Conservation (phyloP, 495 filamentous ascomycete species). For the Terfezia boudieri region DNA sequence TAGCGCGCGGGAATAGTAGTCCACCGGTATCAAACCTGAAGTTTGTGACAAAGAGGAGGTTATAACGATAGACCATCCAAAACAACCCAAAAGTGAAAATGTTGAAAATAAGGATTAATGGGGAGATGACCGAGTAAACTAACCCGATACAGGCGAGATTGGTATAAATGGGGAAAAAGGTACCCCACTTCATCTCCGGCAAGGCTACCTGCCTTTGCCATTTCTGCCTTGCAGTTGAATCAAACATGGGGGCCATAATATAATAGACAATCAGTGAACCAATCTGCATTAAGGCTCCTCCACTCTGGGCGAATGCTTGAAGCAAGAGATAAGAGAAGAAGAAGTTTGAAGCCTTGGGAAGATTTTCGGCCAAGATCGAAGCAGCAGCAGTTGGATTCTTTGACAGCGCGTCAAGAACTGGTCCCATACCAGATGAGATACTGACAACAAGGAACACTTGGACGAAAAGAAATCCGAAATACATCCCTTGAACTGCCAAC, state of each 20-base stretch:
- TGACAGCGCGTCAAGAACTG: constrained; percentile 40
- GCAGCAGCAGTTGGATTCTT: constrained; percentile 37
- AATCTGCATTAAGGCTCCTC: constrained; percentile 75
- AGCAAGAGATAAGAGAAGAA: constrained; percentile 98
- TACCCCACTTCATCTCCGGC: constrained; percentile 67
- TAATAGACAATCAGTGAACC: constrained; percentile 58
- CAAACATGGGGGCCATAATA: constrained; percentile 50
- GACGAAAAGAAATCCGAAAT: constrained; percentile 85
- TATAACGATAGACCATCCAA: constrained; percentile 92
- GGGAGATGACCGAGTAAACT: constrained; percentile 77
- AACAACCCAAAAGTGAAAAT: constrained; percentile 84
- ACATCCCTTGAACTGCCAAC: constrained; percentile 71
- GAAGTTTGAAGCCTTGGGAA: constrained; percentile 82
- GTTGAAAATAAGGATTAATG: constrained; percentile 81
- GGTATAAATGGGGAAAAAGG: constrained; percentile 86
- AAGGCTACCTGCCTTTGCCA: constrained; percentile 66
- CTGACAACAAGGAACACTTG: constrained; percentile 89
- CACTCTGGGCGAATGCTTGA: constrained; percentile 73
- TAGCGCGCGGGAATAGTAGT: constrained; percentile 71
- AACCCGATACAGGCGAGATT: constrained; percentile 85
- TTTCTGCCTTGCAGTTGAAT: constrained; percentile 73
- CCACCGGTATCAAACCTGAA: constrained; percentile 84
- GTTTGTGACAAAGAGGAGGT: constrained; percentile 85
- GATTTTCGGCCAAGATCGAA: constrained; percentile 50
- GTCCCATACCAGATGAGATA: constrained; percentile 56